Conservation (phyloP, 164 flowering plant genomes). For the Stephania yunnanensis region DNA sequence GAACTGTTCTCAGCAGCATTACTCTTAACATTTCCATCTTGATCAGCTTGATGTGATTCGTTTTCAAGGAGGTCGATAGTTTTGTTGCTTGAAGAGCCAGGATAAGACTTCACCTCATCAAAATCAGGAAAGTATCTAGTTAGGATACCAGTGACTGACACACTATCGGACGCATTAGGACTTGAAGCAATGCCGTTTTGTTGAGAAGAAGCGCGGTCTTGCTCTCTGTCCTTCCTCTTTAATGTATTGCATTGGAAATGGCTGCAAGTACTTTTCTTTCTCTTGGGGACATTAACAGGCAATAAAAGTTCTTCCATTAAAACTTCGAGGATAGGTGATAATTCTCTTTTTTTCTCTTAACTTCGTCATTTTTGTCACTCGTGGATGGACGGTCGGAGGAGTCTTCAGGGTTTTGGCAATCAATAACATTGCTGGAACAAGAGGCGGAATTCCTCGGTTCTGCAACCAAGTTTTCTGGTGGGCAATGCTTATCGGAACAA, state of each 20-base stretch:
- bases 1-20: background rate
- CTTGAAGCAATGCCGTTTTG: slow-evolving; percentile 6
- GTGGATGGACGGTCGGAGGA: background rate
- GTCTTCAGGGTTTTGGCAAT: slow-evolving; percentile 8
- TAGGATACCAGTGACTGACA: slow-evolving; percentile 42
- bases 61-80: background rate
- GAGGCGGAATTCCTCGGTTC: background rate
- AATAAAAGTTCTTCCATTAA: background rate
- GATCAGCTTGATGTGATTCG: background rate
- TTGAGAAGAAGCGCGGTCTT: background rate
- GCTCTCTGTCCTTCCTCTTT: background rate
- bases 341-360: background rate
- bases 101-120: slow-evolving; percentile 19
- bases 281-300: background rate
- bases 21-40: slow-evolving; percentile 6
- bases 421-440: slow-evolving; percentile 7
- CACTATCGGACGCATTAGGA: slow-evolving; percentile 24
- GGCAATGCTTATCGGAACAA: slow-evolving; percentile 1
- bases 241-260: background rate
- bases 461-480: slow-evolving; percentile 7
- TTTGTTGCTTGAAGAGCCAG: slow-evolving; percentile 12
- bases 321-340: background rate
- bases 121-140: slow-evolving; percentile 33
- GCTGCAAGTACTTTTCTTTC: background rate
- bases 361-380: background rate